Conservation (phyloP, 805 yeast species). For the Metschnikowia dekortorum region DNA sequence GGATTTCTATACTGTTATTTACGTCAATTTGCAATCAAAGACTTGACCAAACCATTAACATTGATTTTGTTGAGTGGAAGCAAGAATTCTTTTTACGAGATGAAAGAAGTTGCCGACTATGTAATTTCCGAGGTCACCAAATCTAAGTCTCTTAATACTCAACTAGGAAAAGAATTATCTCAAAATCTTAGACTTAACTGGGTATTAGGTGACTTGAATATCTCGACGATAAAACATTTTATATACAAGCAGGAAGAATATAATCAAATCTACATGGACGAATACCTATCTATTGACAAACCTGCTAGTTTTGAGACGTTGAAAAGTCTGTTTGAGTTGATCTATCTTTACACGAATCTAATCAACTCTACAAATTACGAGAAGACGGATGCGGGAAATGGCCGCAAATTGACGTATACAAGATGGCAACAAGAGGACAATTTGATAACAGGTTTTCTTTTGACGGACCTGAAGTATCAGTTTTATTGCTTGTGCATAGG, state of each 20-base stretch:
- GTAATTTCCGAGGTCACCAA: slow-evolving; percentile 37
- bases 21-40: slow-evolving; percentile 30
- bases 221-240: slow-evolving; percentile 63
- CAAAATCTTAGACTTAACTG: slow-evolving; percentile 8
- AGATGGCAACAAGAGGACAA: slow-evolving; percentile 31
- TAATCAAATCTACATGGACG: slow-evolving; percentile 60
- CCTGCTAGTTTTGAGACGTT: slow-evolving; percentile 19
- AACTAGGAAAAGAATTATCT: slow-evolving; percentile 21
- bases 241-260: slow-evolving; percentile 66
- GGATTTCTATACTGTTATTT: slow-evolving; percentile 87
- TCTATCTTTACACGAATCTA: slow-evolving; percentile 30
- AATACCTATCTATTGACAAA: slow-evolving; percentile 14
- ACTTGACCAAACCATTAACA: slow-evolving; percentile 23
- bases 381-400: slow-evolving; percentile 6
- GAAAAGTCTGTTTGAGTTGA: slow-evolving; percentile 34
- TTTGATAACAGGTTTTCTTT: slow-evolving; percentile 33
- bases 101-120: slow-evolving; percentile 56
- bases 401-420: slow-evolving; percentile 43
- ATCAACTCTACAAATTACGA: slow-evolving; percentile 17
- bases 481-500: slow-evolving; percentile 41
- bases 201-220: slow-evolving; percentile 19
- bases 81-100: slow-evolving; percentile 72
- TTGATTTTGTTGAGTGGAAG: slow-evolving; percentile 59
- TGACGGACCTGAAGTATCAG: slow-evolving; percentile 30
- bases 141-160: slow-evolving; percentile 18